These are phyloP conservation scores for Candida sanyaensis DNA, from an alignment of 1,139 yeast species.

Conservation along the genomic window DNA sequence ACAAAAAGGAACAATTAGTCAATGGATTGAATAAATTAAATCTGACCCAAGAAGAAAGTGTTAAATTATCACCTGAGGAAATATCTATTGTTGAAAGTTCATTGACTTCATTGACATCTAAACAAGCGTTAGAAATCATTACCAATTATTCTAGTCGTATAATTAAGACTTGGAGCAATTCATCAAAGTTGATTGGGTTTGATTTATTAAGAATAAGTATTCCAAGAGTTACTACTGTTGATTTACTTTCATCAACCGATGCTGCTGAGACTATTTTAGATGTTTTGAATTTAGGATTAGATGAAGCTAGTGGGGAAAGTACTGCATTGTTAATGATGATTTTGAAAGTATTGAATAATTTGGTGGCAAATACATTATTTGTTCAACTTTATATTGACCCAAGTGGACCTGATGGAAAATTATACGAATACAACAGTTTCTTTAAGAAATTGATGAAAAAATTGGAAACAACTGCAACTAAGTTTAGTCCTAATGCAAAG, in stretches of 20 bases:
- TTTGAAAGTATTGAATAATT: conserved; percentile 36
- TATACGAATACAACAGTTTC: conserved; percentile 26
- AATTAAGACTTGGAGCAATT: conserved; percentile 27
- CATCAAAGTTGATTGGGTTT: conserved; percentile 35
- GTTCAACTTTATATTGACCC: conserved; percentile 43
- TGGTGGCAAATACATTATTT: conserved; percentile 38
- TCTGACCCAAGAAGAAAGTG: conserved; percentile 28
- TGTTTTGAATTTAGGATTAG: conserved; percentile 27
- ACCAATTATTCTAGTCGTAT: conserved; percentile 26
- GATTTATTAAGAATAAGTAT: conserved; percentile 41
- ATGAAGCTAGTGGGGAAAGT: conserved; percentile 17
- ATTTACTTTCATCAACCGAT: conserved; percentile 34
- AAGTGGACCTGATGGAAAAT: conserved; percentile 21
- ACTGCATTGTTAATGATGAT: conserved; percentile 43
- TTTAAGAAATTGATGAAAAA: conserved; percentile 27
- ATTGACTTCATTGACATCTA: conserved; percentile 30
- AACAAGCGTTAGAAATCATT: conserved; percentile 31
- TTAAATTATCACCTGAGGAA: conserved; percentile 32
- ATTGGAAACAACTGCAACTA: conserved; percentile 15
- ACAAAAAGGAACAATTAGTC: conserved; percentile 46
- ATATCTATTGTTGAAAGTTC: conserved; percentile 31
- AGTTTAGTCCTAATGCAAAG: conserved; percentile 19
- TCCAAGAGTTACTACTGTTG: conserved; percentile 35
- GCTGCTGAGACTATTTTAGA: conserved; percentile 34
- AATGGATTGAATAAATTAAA: conserved; percentile 56